A percentile compares a stretch with the other conserved stretches of the same genome.
phyloP scores from a whole-genome alignment of 1,284 basidiomycete genomes.

The Cronartium quercuum region DNA sequence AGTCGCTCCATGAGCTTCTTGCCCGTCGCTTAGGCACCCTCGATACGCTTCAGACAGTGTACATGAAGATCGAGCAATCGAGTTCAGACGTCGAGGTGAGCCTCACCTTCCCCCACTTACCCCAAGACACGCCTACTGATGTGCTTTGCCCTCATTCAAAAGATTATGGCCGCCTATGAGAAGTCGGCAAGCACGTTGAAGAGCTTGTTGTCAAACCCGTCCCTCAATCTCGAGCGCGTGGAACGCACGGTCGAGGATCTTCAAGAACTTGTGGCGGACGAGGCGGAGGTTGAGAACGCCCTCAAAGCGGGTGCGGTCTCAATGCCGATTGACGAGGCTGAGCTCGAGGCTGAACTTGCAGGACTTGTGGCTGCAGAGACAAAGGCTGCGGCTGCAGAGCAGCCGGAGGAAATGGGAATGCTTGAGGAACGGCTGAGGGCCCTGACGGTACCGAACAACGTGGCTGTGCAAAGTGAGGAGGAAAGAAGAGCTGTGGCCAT shows the following conservation, averaged over 20 bases:
- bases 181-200: constrained; percentile 14
- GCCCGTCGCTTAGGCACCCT: constrained; percentile 3
- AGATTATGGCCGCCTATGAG: constrained; percentile 37
- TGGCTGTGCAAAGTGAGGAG: not conserved
- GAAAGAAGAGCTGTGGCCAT: too few species aligned
- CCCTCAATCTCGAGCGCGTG: not conserved
- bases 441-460: not conserved
- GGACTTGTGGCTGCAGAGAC: not conserved
- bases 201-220: not conserved
- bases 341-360: constrained; percentile 11
- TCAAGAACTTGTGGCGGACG: not conserved
- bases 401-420: not conserved
- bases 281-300: not conserved
- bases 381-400: not conserved
- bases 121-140: too few species aligned
- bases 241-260: constrained; percentile 12
- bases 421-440: not conserved
- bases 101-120: not conserved
- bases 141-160: not conserved
- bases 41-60: constrained; percentile 24
- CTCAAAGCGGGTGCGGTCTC: not conserved
- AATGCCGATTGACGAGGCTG: not conserved
- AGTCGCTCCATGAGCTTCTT: constrained; percentile 8
- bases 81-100: constrained; percentile 32
- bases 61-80: constrained; percentile 34